These are phyloP conservation scores for Lepiota brunneoincarnata DNA, from an alignment of 768 basidiomycete species.

Conservation along the genomic window DNA sequence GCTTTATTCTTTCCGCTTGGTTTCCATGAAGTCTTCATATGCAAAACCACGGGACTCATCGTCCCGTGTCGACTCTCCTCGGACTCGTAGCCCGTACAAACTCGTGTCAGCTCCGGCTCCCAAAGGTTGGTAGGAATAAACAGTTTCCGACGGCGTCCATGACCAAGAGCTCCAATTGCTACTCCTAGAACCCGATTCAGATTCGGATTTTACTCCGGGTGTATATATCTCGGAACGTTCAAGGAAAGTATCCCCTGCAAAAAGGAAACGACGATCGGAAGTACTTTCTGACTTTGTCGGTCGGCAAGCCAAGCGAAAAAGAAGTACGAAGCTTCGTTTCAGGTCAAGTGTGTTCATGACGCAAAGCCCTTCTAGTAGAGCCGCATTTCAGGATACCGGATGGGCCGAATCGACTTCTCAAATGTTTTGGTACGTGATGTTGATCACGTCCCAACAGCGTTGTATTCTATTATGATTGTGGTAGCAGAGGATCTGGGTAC, in stretches of 20 bases:
- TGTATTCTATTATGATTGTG: background rate
- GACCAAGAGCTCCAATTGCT: background rate
- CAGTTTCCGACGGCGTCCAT: background rate
- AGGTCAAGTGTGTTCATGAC: background rate
- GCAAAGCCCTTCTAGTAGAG: background rate
- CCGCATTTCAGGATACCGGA: background rate
- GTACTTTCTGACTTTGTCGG: background rate
- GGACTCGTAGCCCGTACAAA: constrained; percentile 24
- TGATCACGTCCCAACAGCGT: background rate
- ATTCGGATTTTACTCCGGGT: constrained; percentile 48
- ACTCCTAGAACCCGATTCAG: constrained; percentile 41
- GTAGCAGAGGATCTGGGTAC: background rate
- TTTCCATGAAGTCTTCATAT: constrained; percentile 16
- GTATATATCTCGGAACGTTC: constrained; percentile 29
- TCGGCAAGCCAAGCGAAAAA: constrained; percentile 8
- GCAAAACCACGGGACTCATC: constrained; percentile 23
- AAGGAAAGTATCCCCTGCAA: constrained; percentile 13
- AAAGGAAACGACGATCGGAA: constrained; percentile 13
- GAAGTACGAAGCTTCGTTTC: constrained; percentile 5
- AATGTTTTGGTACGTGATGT: constrained; percentile 6
- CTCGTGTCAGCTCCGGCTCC: constrained; percentile 32
- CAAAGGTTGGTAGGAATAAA: constrained; percentile 25
- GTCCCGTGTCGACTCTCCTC: background rate
- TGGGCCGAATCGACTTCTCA: constrained; percentile 5
- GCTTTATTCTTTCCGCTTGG: background rate